Conservation (phyloP, 371 early-diverging fungal species). For the Mycotypha africana region DNA sequence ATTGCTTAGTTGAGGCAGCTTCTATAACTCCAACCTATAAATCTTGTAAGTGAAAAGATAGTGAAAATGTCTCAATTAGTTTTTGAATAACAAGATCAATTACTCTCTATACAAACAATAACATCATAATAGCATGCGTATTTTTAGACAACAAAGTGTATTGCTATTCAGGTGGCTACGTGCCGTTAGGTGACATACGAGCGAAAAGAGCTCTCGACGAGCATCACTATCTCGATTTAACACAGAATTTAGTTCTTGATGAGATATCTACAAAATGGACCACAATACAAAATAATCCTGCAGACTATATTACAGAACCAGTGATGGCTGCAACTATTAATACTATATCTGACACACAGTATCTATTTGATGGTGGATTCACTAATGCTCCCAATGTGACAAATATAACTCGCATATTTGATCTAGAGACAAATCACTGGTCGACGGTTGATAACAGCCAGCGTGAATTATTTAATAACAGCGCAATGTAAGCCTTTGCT, state of each 20-base stretch:
- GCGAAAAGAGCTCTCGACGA: constrained; percentile 1
- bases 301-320: constrained; percentile 2
- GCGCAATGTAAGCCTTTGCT: constrained; percentile 3
- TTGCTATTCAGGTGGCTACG: constrained; percentile 12
- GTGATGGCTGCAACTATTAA: constrained; percentile 2
- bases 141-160: constrained; percentile 6
- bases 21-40: background rate
- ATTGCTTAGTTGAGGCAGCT: background rate
- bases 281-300: background rate
- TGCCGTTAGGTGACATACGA: background rate
- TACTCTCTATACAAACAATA: background rate
- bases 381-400: background rate
- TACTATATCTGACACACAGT: background rate
- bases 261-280: constrained; percentile 3
- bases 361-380: constrained; percentile 10
- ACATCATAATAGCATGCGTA: constrained; percentile 5
- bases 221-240: constrained; percentile 8
- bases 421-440: constrained; percentile 1
- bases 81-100: too few relatives aligned
- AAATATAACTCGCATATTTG: constrained; percentile 9
- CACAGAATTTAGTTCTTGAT: background rate
- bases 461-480: constrained; percentile 1
- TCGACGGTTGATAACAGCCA: constrained; percentile 1
- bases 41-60: background rate
- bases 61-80: too few relatives aligned